These are phyloP conservation scores for Symbiotaphrina buchneri DNA, from an alignment of 495 filamentous ascomycete genomes.

Conservation along the genomic window DNA sequence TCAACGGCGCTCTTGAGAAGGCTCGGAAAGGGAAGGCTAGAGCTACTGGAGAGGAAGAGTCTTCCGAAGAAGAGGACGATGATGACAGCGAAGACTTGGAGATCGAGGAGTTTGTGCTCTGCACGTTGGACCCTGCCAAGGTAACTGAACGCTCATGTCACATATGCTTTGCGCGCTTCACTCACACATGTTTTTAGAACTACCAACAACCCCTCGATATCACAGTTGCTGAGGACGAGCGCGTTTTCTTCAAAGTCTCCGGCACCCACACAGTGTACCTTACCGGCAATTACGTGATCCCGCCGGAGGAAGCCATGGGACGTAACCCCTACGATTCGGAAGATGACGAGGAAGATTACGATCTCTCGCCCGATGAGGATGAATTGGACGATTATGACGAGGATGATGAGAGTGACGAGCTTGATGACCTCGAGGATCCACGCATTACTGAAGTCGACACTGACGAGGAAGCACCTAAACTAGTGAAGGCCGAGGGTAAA, in stretches of 20 bases:
- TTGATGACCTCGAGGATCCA: conserved; percentile 56
- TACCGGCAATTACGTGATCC: conserved; percentile 82
- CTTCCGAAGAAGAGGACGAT: conserved; percentile 33
- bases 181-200: conserved; percentile 28
- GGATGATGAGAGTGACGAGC: conserved; percentile 63
- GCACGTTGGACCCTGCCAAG: conserved; percentile 74
- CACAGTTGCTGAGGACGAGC: conserved; percentile 64
- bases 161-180: not conserved
- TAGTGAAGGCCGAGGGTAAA: conserved; percentile 34
- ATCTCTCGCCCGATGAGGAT: conserved; percentile 62
- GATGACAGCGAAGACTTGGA: conserved; percentile 39
- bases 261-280: conserved; percentile 80
- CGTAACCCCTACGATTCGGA: conserved; percentile 40
- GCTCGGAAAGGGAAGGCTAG: conserved; percentile 56
- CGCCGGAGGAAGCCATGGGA: conserved; percentile 25
- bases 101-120: conserved; percentile 74
- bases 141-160: conserved; percentile 18
- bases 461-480: conserved; percentile 56
- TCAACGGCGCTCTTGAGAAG: conserved; percentile 39
- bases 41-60: conserved; percentile 36
- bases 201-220: conserved; percentile 94
- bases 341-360: conserved; percentile 50
- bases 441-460: conserved; percentile 69
- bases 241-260: conserved; percentile 72
- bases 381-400: conserved; percentile 39